Evolutionary conservation across 345 rosid genomes (phyloP).

Genomic region (Linum tenue): DNA sequence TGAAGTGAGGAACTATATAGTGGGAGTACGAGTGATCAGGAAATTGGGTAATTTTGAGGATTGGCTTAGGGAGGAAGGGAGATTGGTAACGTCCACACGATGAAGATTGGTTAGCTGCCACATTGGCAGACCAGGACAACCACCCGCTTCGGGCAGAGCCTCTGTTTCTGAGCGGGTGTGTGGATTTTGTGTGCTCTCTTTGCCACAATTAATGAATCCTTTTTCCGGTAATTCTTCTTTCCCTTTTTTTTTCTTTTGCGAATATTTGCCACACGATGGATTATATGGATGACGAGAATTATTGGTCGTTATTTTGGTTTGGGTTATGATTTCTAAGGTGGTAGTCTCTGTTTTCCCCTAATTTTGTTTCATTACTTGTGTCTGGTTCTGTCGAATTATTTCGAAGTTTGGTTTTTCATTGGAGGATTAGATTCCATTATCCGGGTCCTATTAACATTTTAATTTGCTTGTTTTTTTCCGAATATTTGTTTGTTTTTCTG

Average conservation of each 20-base stretch:
- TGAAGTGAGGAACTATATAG: conserved; percentile 17
- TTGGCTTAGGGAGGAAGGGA: conserved; percentile 9
- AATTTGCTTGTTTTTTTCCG: too few species aligned
- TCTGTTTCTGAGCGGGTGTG: conserved; percentile 1
- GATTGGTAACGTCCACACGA: conserved; percentile 35
- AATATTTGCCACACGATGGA: conserved; percentile 34
- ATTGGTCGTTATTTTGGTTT: too few species aligned
- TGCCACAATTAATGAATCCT: conserved; percentile 17
- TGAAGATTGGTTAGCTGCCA: conserved; percentile 30
- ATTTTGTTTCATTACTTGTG: too few species aligned
- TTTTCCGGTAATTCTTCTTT: neutral
- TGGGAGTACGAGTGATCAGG: conserved; percentile 20
- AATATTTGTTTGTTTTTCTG: too few species aligned
- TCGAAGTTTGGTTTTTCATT: too few species aligned
- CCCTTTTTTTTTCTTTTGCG: conserved; percentile 32
- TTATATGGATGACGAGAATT: too few species aligned
- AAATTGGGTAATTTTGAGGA: conserved; percentile 12
- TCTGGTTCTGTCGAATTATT: too few species aligned
- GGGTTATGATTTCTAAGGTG: too few species aligned
- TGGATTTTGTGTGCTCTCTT: conserved; percentile 10
- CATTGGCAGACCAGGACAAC: conserved; percentile 26
- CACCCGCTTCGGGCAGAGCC: neutral
- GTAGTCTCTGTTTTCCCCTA: too few species aligned
- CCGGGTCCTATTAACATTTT: too few species aligned
- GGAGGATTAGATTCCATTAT: too few species aligned